Percentiles rank a stretch among this genome's conserved stretches.
phyloP scores from a whole-genome alignment of 2,329 filamentous ascomycete genomes.

The Lachnellula arida region DNA sequence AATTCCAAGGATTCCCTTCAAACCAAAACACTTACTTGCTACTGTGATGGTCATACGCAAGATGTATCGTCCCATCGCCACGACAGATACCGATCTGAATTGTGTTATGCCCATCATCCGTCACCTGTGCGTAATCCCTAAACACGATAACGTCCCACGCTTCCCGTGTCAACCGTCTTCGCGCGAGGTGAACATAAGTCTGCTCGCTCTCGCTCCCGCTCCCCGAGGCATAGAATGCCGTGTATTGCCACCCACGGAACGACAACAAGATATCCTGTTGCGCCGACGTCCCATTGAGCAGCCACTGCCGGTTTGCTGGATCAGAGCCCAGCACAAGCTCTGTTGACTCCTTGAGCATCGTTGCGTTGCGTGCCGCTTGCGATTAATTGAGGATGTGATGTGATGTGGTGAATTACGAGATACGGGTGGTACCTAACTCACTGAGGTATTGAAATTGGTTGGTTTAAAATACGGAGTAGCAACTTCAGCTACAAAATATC shows the following conservation, averaged over 20 bases:
- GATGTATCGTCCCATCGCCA: slow-evolving; percentile 24
- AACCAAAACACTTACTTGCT: slow-evolving; percentile 14
- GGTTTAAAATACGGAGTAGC: too few relatives aligned
- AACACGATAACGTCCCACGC: slow-evolving; percentile 21
- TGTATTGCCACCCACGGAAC: slow-evolving; percentile 22
- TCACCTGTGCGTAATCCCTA: slow-evolving; percentile 20
- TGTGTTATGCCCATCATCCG: slow-evolving; percentile 25
- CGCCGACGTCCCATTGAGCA: too few relatives aligned
- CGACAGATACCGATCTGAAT: slow-evolving; percentile 24
- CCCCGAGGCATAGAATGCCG: slow-evolving; percentile 19
- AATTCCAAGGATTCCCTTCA: too few relatives aligned
- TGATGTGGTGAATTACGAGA: too few relatives aligned
- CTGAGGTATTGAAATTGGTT: too few relatives aligned
- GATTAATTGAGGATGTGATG: too few relatives aligned
- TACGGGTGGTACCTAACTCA: too few relatives aligned
- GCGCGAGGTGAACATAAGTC: slow-evolving; percentile 15
- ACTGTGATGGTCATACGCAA: slow-evolving; percentile 27
- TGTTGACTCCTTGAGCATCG: too few relatives aligned
- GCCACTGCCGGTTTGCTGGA: too few relatives aligned
- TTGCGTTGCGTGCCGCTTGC: too few relatives aligned
- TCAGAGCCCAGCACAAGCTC: too few relatives aligned
- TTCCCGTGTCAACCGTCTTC: background rate
- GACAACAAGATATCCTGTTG: slow-evolving; percentile 25
- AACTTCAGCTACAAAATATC: too few relatives aligned
- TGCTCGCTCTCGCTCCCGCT: background rate